A percentile compares a stretch with the other conserved stretches of the same genome.
Evolutionary conservation across 805 yeast species (phyloP).

Genomic region (Candida hungchunana): DNA sequence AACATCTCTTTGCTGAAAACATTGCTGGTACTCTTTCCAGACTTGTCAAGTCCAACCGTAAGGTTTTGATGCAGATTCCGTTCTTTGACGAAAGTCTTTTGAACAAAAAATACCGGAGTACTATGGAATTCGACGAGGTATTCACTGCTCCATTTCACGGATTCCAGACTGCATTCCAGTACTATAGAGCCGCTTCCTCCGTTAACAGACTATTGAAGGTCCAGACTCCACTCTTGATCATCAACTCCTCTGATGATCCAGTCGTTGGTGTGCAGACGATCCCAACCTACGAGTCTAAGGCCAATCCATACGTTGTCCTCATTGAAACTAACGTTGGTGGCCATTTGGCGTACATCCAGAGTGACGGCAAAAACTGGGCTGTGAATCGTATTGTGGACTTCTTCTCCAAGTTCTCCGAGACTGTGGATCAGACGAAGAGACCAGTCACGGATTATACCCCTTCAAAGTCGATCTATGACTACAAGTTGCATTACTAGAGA

Average conservation of each 20-base stretch:
- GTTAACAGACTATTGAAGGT: constrained; percentile 49
- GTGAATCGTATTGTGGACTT: constrained; percentile 37
- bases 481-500: constrained; percentile 15
- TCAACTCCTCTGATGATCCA: constrained; percentile 67
- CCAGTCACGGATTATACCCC: constrained; percentile 18
- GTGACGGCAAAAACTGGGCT: constrained; percentile 45
- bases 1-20: constrained; percentile 37
- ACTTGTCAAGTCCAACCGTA: constrained; percentile 41
- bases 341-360: constrained; percentile 52
- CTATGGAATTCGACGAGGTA: constrained; percentile 55
- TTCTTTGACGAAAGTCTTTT: constrained; percentile 33
- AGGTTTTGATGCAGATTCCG: constrained; percentile 30
- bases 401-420: constrained; percentile 35
- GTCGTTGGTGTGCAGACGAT: constrained; percentile 47
- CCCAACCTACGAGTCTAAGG: constrained; percentile 44
- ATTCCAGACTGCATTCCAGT: constrained; percentile 54
- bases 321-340: constrained; percentile 66
- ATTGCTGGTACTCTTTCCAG: constrained; percentile 39
- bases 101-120: constrained; percentile 31
- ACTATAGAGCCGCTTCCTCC: constrained; percentile 65
- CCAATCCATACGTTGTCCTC: constrained; percentile 56
- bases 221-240: constrained; percentile 56
- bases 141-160: constrained; percentile 64
- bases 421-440: constrained; percentile 24
- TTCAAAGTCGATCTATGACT: constrained; percentile 15